Conservation (phyloP, 2,329 filamentous ascomycete species). For the Escovopsis sp. region DNA sequence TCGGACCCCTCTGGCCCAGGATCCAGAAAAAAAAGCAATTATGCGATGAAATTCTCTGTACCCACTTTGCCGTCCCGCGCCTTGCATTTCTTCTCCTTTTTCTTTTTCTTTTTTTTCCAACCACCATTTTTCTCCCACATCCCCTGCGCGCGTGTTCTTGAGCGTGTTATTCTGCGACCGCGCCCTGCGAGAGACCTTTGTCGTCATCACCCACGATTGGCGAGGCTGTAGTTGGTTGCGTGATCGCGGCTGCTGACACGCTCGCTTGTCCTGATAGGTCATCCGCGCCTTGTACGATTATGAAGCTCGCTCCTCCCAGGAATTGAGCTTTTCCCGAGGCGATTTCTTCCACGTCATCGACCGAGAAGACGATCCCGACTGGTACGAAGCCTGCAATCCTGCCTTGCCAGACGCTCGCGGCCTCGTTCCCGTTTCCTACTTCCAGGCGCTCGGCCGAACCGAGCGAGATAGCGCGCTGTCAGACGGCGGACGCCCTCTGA, state of each 20-base stretch:
- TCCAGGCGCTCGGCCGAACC: slow-evolving; percentile 82
- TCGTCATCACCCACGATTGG: too few relatives aligned
- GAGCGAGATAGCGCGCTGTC: slow-evolving; percentile 76
- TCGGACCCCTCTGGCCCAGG: background rate
- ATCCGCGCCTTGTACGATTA: slow-evolving; percentile 96
- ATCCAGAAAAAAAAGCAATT: background rate
- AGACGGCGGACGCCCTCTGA: slow-evolving; percentile 34
- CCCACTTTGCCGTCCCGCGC: too few relatives aligned
- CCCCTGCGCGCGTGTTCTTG: too few relatives aligned
- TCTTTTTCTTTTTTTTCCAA: too few relatives aligned
- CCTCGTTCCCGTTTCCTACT: slow-evolving; percentile 85
- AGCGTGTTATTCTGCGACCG: too few relatives aligned
- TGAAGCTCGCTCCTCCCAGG: slow-evolving; percentile 57
- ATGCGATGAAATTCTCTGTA: too few relatives aligned
- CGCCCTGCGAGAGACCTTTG: too few relatives aligned
- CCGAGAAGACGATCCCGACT: slow-evolving; percentile 84
- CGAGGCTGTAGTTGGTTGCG: too few relatives aligned
- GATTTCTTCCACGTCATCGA: slow-evolving; percentile 98
- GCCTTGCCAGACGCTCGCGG: slow-evolving; percentile 74
- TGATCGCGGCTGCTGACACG: background rate
- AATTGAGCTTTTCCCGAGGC: slow-evolving; percentile 83
- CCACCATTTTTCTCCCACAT: too few relatives aligned
- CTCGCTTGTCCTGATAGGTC: slow-evolving; percentile 41
- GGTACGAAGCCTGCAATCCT: slow-evolving; percentile 98
- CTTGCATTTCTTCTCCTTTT: too few relatives aligned